Percentiles rank a stretch among this genome's conserved stretches.
Evolutionary conservation across 2,329 filamentous ascomycete genomes (phyloP).

Genomic region (Aspergillus viridinutans): DNA sequence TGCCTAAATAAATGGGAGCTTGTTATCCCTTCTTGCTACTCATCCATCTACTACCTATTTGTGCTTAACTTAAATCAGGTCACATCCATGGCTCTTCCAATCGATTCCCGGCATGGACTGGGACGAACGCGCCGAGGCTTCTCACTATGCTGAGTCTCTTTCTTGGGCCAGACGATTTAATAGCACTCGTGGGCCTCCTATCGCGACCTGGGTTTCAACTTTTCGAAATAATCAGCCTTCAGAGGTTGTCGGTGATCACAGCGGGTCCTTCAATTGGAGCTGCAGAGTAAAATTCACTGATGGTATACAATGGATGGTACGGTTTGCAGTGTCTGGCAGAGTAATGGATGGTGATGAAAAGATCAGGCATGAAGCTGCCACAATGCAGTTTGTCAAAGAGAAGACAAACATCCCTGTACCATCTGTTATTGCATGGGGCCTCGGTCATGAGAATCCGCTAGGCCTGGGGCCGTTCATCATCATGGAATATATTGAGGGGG

Average conservation of each 20-base stretch:
- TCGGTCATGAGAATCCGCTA: conserved; percentile 1
- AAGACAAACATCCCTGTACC: conserved; percentile 5
- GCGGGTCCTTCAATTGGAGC: conserved; percentile 1
- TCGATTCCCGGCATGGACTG: not conserved
- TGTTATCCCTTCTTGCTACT: not conserved
- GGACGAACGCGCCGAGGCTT: not conserved
- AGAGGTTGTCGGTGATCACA: not conserved
- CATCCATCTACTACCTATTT: not conserved
- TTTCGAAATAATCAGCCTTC: not conserved
- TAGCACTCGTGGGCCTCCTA: not conserved
- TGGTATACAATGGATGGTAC: conserved; percentile 1
- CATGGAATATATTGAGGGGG: conserved; percentile 5
- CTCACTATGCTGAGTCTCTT: not conserved
- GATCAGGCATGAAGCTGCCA: not conserved
- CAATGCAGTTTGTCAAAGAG: conserved; percentile 5
- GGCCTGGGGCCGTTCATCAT: conserved; percentile 2
- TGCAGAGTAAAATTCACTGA: conserved; percentile 1
- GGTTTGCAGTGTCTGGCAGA: conserved; percentile 1
- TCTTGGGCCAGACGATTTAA: conserved; percentile 1
- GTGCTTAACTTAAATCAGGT: not conserved
- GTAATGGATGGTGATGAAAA: conserved; percentile 5
- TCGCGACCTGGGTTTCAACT: not conserved
- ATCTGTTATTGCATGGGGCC: conserved; percentile 1
- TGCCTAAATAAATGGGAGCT: not conserved
- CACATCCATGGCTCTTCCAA: not conserved